phyloP scores from a whole-genome alignment of 2,329 filamentous ascomycete genomes.

The Coniochaeta sp. region DNA sequence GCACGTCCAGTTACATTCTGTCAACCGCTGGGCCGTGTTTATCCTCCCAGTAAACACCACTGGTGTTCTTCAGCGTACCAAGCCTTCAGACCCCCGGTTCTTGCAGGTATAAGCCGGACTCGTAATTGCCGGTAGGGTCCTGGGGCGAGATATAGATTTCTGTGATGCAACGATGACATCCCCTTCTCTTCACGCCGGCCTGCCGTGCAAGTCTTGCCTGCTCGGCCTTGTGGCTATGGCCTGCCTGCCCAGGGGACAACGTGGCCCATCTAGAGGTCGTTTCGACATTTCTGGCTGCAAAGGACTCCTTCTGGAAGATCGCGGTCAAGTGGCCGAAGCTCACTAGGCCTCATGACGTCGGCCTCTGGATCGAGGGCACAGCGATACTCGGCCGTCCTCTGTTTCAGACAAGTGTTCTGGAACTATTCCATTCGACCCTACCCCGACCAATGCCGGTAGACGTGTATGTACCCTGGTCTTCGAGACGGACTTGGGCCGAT shows the following conservation, averaged over 20 bases:
- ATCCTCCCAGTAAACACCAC: too few species aligned
- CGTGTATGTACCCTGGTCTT: neutral
- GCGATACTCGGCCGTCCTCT: too few species aligned
- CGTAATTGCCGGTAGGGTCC: neutral
- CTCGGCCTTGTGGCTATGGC: too few species aligned
- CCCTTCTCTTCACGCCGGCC: too few species aligned
- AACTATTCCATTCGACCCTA: neutral
- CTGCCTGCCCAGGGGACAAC: too few species aligned
- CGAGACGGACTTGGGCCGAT: neutral
- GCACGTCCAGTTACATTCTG: neutral
- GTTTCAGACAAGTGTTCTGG: neutral
- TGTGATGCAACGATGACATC: neutral
- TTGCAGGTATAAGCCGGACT: neutral
- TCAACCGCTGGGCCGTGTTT: too few species aligned
- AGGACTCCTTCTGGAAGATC: too few species aligned
- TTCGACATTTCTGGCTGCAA: too few species aligned
- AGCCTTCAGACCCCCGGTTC: neutral
- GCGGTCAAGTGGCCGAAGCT: too few species aligned
- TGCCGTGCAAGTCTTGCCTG: neutral
- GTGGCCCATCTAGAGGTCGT: too few species aligned
- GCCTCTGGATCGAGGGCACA: too few species aligned
- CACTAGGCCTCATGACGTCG: too few species aligned
- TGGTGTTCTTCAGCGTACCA: neutral
- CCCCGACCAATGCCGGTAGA: neutral
- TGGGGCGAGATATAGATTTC: neutral